Evolutionary conservation across 2,329 filamentous ascomycete genomes (phyloP).

Genomic region (Meredithiella fracta): DNA sequence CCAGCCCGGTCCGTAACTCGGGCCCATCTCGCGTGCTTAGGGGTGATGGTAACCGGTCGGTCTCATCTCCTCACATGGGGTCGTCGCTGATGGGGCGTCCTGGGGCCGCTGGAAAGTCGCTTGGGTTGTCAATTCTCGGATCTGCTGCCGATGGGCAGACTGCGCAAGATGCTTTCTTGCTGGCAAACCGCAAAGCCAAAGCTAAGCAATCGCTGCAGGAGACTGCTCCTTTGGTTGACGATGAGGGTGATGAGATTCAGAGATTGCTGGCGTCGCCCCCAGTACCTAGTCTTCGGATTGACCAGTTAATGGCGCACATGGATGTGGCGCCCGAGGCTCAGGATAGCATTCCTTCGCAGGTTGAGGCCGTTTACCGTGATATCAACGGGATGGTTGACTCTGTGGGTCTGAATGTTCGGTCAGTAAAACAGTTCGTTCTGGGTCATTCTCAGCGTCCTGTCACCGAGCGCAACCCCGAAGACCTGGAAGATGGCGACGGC

Average conservation of each 20-base stretch:
- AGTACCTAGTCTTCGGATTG: conserved; percentile 43
- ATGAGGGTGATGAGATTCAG: conserved; percentile 54
- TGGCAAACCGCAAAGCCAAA: conserved; percentile 34
- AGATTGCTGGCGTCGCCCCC: conserved; percentile 43
- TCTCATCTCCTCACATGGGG: conserved; percentile 34
- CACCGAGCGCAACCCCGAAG: conserved; percentile 41
- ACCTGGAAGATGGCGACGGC: conserved; percentile 48
- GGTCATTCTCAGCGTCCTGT: conserved; percentile 43
- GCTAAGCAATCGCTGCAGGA: conserved; percentile 42
- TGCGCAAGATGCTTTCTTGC: conserved; percentile 31
- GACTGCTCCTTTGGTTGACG: conserved; percentile 41
- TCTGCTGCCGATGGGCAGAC: conserved; percentile 21
- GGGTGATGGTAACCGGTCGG: conserved; percentile 35
- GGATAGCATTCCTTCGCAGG: conserved; percentile 44
- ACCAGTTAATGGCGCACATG: conserved; percentile 50
- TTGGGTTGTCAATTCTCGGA: conserved; percentile 14
- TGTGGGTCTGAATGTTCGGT: conserved; percentile 62
- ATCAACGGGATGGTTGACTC: conserved; percentile 93
- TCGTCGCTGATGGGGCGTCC: conserved; percentile 21
- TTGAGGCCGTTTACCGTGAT: conserved; percentile 56
- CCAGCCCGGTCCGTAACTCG: conserved; percentile 50
- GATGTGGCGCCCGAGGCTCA: conserved; percentile 36
- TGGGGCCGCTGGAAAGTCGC: conserved; percentile 22
- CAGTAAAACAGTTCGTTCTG: conserved; percentile 48
- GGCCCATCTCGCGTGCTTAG: conserved; percentile 34